A percentile compares a stretch with the other conserved stretches of the same genome.
These are phyloP conservation scores for Poa annua DNA, from an alignment of 176 grass and related monocot species.

Conservation along the genomic window DNA sequence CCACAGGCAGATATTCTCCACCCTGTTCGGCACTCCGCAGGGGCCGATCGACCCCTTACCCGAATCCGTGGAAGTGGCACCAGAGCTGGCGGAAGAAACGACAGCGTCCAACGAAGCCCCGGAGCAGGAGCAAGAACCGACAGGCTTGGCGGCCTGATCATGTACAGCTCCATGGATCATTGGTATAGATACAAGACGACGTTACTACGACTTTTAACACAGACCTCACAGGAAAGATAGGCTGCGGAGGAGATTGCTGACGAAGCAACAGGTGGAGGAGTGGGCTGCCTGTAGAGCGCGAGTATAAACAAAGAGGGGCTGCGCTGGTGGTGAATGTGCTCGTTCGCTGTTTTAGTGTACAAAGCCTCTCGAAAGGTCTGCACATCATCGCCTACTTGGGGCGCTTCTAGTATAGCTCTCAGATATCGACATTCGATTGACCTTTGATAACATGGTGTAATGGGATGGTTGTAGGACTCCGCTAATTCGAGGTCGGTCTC, in stretches of 20 bases:
- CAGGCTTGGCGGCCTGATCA: conserved; percentile 48
- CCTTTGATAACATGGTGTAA: neutral
- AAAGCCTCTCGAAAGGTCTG: conserved; percentile 20
- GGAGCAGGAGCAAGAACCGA: conserved; percentile 52
- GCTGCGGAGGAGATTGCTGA: neutral
- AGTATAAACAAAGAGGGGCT: conserved; percentile 20
- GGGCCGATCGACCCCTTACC: conserved; percentile 51
- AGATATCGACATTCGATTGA: conserved; percentile 32
- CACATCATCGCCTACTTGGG: conserved; percentile 33
- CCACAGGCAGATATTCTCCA: conserved; percentile 94
- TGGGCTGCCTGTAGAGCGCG: neutral
- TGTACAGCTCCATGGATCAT: conserved; percentile 16
- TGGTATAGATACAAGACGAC: conserved; percentile 52
- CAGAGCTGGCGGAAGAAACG: conserved; percentile 48
- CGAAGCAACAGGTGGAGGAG: neutral
- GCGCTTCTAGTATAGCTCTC: conserved; percentile 30
- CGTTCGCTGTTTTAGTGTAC: conserved; percentile 37
- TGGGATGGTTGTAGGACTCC: neutral
- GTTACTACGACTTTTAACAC: conserved; percentile 39
- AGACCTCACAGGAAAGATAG: conserved; percentile 39
- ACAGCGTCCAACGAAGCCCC: conserved; percentile 32
- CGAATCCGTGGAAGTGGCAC: conserved; percentile 32
- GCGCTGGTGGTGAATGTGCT: neutral
- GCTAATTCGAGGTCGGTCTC: too few species aligned
- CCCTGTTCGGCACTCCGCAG: conserved; percentile 86